phyloP scores from a whole-genome alignment of 805 yeast genomes.

The Spathaspora arborariae region DNA sequence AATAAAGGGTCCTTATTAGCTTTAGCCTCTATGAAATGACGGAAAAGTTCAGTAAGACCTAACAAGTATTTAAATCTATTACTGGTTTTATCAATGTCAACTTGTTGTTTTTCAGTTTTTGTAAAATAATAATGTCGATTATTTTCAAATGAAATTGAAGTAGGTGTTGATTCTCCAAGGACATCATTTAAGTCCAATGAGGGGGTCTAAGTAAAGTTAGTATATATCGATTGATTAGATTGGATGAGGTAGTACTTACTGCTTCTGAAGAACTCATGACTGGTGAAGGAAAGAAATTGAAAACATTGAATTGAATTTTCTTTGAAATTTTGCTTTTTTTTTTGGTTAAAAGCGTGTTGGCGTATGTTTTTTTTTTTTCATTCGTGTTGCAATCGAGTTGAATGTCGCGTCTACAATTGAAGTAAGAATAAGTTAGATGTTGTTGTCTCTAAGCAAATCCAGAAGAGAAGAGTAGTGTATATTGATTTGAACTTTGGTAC shows the following conservation, averaged over 20 bases:
- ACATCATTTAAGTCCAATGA: conserved; percentile 10
- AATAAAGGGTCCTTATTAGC: conserved; percentile 58
- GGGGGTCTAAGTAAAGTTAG: conserved; percentile 9
- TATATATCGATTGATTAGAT: background rate
- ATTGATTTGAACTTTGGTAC: too few relatives aligned
- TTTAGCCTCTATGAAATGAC: conserved; percentile 61
- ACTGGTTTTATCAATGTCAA: conserved; percentile 55
- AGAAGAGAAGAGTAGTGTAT: too few relatives aligned
- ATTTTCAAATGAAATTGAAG: background rate
- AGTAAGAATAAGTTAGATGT: too few relatives aligned
- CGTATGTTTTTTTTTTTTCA: too few relatives aligned
- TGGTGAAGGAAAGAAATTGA: background rate
- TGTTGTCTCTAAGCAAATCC: too few relatives aligned
- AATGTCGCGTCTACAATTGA: too few relatives aligned
- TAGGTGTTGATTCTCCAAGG: conserved; percentile 3
- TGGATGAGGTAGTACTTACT: conserved; percentile 2
- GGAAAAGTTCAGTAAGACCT: conserved; percentile 62
- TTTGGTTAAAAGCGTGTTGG: background rate
- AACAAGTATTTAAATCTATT: conserved; percentile 61
- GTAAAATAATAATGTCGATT: conserved; percentile 28
- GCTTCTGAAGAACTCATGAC: conserved; percentile 4
- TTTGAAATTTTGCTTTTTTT: background rate
- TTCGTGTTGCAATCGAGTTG: too few relatives aligned
- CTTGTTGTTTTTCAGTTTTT: conserved; percentile 30
- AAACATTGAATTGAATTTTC: background rate